Conservation (phyloP, 2,329 filamentous ascomycete genomes). For the Claviceps citrina region DNA sequence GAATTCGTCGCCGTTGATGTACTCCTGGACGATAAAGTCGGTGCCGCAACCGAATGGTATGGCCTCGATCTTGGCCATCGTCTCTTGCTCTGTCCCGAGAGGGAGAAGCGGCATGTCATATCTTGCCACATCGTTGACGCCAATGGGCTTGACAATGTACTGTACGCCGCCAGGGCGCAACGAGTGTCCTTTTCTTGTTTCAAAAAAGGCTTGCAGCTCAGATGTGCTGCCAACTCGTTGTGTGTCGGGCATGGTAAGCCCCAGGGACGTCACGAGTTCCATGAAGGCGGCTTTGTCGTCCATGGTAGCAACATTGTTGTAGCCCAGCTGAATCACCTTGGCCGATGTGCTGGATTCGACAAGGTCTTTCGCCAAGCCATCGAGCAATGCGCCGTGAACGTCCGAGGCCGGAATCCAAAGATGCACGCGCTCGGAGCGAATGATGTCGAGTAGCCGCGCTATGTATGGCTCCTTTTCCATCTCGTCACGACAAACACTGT, state of each 20-base stretch:
- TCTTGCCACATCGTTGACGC: slow-evolving; percentile 43
- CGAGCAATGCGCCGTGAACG: slow-evolving; percentile 49
- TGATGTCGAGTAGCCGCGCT: slow-evolving; percentile 39
- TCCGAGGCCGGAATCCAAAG: slow-evolving; percentile 63
- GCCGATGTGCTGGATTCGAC: slow-evolving; percentile 43
- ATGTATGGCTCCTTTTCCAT: slow-evolving; percentile 33
- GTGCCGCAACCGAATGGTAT: slow-evolving; percentile 32
- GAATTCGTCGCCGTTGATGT: slow-evolving; percentile 45
- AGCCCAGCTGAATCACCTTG: slow-evolving; percentile 47
- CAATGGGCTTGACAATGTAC: slow-evolving; percentile 54
- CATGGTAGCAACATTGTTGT: slow-evolving; percentile 38
- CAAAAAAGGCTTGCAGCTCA: slow-evolving; percentile 38
- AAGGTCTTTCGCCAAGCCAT: slow-evolving; percentile 47
- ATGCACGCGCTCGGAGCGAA: slow-evolving; percentile 45
- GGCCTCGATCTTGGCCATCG: slow-evolving; percentile 35
- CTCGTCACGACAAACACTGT: not conserved
- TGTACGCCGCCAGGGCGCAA: slow-evolving; percentile 16
- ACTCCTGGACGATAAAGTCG: slow-evolving; percentile 50
- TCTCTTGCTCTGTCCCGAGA: slow-evolving; percentile 33
- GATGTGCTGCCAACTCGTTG: slow-evolving; percentile 36
- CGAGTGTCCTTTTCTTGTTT: slow-evolving; percentile 13
- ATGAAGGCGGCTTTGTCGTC: slow-evolving; percentile 54
- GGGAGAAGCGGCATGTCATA: slow-evolving; percentile 52
- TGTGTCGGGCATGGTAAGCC: slow-evolving; percentile 37
- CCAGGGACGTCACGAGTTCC: slow-evolving; percentile 36